Percentiles rank a stretch among this genome's conserved stretches.
phyloP scores from a whole-genome alignment of 169 alveolate species.

The Cryptosporidium viatorum region DNA sequence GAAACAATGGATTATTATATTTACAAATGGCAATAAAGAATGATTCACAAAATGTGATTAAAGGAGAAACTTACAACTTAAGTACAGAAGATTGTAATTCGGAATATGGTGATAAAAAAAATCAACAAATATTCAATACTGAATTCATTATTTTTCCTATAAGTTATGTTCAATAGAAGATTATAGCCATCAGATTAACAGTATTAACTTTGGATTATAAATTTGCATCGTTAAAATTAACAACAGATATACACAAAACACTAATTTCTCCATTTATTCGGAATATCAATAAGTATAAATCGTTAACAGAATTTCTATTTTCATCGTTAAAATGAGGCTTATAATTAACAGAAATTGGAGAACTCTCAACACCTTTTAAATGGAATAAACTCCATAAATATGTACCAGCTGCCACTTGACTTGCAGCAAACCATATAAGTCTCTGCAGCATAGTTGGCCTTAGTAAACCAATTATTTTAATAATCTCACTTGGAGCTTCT shows the following conservation, averaged over 20 bases:
- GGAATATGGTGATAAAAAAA: not conserved
- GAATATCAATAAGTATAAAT: conserved; percentile 22
- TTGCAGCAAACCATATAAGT: conserved; percentile 33
- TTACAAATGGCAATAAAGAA: conserved; percentile 57
- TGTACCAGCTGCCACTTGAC: conserved; percentile 46
- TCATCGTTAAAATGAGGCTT: conserved; percentile 44
- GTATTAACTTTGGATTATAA: not conserved
- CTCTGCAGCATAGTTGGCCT: conserved; percentile 4
- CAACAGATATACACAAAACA: conserved; percentile 10
- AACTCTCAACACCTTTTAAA: conserved; percentile 25
- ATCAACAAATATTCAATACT: conserved; percentile 22
- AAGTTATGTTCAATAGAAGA: not conserved
- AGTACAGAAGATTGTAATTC: not conserved
- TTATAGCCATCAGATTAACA: not conserved
- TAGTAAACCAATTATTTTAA: conserved; percentile 41
- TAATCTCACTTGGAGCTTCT: conserved; percentile 7
- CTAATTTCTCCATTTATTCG: conserved; percentile 16
- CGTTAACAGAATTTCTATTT: conserved; percentile 31
- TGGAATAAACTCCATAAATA: conserved; percentile 46
- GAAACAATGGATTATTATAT: conserved; percentile 21
- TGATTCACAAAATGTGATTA: not conserved
- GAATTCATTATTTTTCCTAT: conserved; percentile 55
- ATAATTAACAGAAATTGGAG: conserved; percentile 30
- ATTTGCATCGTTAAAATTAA: conserved; percentile 56
- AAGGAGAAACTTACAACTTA: not conserved